These are phyloP conservation scores for Pelargonium citronellum DNA, from an alignment of 441 rosid genomes.

Conservation along the genomic window DNA sequence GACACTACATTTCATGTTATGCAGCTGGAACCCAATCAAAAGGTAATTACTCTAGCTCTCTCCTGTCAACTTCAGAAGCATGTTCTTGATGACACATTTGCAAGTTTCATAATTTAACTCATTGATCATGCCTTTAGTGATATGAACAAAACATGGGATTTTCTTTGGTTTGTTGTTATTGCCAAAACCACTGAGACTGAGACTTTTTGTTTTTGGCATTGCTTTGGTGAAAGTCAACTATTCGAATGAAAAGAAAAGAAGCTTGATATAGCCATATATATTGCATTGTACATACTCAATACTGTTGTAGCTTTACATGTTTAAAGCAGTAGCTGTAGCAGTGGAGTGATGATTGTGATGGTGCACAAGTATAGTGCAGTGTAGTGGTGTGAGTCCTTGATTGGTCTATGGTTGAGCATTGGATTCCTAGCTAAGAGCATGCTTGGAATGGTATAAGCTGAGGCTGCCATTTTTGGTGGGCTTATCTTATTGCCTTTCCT, in stretches of 20 bases:
- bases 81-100: neutral
- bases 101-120: neutral
- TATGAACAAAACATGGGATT: neutral
- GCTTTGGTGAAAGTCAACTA: neutral
- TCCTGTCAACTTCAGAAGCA: neutral
- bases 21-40: no score
- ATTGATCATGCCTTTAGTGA: no score
- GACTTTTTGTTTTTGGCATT: neutral
- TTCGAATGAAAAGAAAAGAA: no score
- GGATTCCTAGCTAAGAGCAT: neutral
- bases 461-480: no score
- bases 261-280: no score
- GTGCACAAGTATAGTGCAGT: neutral
- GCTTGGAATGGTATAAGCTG: no score
- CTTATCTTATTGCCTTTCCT: no score
- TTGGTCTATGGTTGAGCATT: neutral
- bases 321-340: neutral
- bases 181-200: neutral
- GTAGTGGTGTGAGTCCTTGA: neutral
- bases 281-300: no score
- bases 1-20: no score
- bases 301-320: no score
- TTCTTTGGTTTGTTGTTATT: neutral
- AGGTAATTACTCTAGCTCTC: neutral
- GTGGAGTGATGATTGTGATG: neutral